Evolutionary conservation across 768 basidiomycete genomes (phyloP).

Genomic region (Mycena belliarum): DNA sequence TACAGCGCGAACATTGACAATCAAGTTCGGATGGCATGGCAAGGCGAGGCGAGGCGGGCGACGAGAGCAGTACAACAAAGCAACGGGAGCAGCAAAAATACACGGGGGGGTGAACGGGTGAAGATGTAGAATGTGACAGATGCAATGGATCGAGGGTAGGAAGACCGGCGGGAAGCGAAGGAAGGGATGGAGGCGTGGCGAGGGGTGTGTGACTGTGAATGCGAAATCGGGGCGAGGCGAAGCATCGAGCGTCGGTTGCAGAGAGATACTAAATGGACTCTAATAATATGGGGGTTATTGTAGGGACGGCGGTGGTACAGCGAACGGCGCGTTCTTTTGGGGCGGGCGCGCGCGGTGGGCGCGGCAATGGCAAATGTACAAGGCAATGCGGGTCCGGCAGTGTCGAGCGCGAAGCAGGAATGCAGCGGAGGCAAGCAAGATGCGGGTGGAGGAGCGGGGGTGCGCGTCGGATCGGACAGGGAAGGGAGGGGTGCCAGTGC

Average conservation of each 20-base stretch:
- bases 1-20: neutral
- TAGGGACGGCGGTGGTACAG: constrained; percentile 11
- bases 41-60: neutral
- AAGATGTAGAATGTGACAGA: constrained; percentile 1
- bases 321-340: constrained; percentile 14
- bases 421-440: constrained; percentile 10
- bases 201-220: too few relatives aligned
- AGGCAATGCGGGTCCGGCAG: constrained; percentile 10
- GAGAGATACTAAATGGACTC: constrained; percentile 3
- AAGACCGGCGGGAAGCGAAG: neutral
- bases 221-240: too few relatives aligned
- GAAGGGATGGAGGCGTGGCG: neutral
- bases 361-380: constrained; percentile 1
- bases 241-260: neutral
- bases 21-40: neutral
- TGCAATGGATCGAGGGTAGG: neutral
- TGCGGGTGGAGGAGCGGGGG: neutral
- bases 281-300: constrained; percentile 4
- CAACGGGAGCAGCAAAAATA: constrained; percentile 9
- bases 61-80: constrained; percentile 10
- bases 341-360: neutral
- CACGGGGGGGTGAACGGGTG: neutral
- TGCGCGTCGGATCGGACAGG: too few relatives aligned
- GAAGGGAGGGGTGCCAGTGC: neutral
- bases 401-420: constrained; percentile 5